Percentiles rank a stretch among this genome's conserved stretches.
Conservation (phyloP, 257 asterid genomes). For the Petrea volubilis region DNA sequence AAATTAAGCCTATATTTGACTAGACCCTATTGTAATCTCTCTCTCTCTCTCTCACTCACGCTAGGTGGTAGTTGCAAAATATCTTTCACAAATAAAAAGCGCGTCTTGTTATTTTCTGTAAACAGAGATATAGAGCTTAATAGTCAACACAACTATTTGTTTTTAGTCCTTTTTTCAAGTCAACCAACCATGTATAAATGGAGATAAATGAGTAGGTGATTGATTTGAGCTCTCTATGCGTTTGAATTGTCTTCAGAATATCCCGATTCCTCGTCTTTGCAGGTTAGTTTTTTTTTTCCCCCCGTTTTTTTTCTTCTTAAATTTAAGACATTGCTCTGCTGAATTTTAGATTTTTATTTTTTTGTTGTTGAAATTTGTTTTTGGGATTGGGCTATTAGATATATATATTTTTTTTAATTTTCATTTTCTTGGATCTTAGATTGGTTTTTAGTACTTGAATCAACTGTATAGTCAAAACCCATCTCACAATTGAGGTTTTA, state of each 20-base stretch:
- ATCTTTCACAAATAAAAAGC: no score
- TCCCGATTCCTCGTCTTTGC: conserved; percentile 29
- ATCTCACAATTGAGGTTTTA: background rate
- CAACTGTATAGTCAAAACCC: background rate
- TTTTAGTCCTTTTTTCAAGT: background rate
- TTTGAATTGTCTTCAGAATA: conserved; percentile 20
- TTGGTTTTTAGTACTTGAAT: background rate
- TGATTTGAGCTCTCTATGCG: conserved; percentile 29
- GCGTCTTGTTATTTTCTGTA: no score
- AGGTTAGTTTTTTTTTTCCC: conserved; percentile 33
- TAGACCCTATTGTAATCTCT: no score
- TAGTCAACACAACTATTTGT: no score
- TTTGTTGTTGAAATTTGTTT: background rate
- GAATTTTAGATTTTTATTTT: background rate
- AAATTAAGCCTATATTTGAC: no score
- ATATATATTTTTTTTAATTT: background rate
- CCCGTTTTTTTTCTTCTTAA: no score
- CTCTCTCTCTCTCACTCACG: no score
- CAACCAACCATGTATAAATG: background rate
- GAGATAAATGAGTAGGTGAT: conserved; percentile 3
- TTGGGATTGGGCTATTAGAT: background rate
- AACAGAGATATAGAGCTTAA: no score
- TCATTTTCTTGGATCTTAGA: background rate
- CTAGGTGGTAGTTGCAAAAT: no score
- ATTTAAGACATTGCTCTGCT: background rate